Evolutionary conservation across 495 filamentous ascomycete species (phyloP), one percentile per base, ranked within the genome.

Genomic region (Neurospora sp.): DNA sequence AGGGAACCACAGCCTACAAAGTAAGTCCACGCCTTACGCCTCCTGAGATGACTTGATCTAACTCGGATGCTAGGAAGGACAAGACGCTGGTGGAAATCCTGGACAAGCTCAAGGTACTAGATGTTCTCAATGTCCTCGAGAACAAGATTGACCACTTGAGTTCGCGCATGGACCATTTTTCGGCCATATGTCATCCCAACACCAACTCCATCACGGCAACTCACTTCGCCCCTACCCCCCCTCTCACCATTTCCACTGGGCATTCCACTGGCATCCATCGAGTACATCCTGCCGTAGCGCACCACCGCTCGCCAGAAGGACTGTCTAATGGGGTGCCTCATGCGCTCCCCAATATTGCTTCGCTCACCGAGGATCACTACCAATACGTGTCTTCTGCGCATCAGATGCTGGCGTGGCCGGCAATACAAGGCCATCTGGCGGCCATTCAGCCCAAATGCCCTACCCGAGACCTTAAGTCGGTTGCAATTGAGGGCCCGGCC

Each of bases 1-100:
- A 80, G 88, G 74, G 88, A 90, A 76, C 87, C 88, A 37, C 85
- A 88, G 77, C 88, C 88, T 71, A 90, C 88, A 39, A 90, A 90
- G 88, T 90, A 84, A 82, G 86, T 84, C 71, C 71, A n/a, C n/a
- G 49, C 42, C 75, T 23, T 62, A 70, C 75, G 66, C 4, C 41
- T 75, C 18, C 35, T 9, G 41, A 2, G 12, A 10, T 27, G 39
- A 54, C 27, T 9, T 27, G 18, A 62, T 42, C 74, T 80, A 49
- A 81, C 70, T 3, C 7, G 75, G 76, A 60, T 72, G 18, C 74
- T 18, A 90, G 88, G 74, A 90, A 90, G 78, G 88, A 90, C 78
- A 90, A 88, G 79, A 90, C 87, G 35, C 81, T 90, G 70, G 83
- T 87, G 39, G 86, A 90, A 74, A 90, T 90, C 71, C 81, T 90